Percentiles rank a stretch among this genome's conserved stretches.
phyloP scores from a whole-genome alignment of 805 yeast species.

The Maudiozyma bulderi region DNA sequence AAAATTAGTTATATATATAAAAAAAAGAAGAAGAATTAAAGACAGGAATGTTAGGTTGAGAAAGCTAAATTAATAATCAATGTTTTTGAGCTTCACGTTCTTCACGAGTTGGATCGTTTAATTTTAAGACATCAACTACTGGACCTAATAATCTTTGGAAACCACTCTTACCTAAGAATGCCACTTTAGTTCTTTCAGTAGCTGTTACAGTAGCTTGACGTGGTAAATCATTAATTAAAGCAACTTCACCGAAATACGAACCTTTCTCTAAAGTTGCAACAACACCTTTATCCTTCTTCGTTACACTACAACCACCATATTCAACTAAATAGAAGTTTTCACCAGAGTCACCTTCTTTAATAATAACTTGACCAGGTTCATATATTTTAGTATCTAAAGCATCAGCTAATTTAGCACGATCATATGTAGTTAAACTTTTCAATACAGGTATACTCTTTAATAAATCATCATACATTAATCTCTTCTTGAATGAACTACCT shows the following conservation, averaged over 20 bases:
- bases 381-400: conserved; percentile 75
- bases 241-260: conserved; percentile 94
- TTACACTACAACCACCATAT: conserved; percentile 73
- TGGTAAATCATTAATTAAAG: conserved; percentile 82
- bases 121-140: conserved; percentile 77
- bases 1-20: no score
- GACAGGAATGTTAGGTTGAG: neutral
- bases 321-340: conserved; percentile 68
- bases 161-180: conserved; percentile 85
- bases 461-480: conserved; percentile 83
- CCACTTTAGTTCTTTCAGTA: conserved; percentile 65
- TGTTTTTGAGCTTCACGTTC: conserved; percentile 2
- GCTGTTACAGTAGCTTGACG: conserved; percentile 91
- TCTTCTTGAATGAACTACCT: conserved; percentile 83
- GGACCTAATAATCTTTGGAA: conserved; percentile 93
- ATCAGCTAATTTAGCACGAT: conserved; percentile 87
- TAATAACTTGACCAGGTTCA: conserved; percentile 62
- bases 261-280: conserved; percentile 60
- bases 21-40: neutral
- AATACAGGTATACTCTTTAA: conserved; percentile 80
- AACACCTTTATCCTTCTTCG: conserved; percentile 48
- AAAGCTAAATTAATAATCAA: neutral
- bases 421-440: conserved; percentile 60
- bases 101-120: conserved; percentile 66
- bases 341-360: conserved; percentile 79